These are phyloP conservation scores for Gardenia jasminoides DNA, from an alignment of 257 asterid genomes.

Conservation along the genomic window DNA sequence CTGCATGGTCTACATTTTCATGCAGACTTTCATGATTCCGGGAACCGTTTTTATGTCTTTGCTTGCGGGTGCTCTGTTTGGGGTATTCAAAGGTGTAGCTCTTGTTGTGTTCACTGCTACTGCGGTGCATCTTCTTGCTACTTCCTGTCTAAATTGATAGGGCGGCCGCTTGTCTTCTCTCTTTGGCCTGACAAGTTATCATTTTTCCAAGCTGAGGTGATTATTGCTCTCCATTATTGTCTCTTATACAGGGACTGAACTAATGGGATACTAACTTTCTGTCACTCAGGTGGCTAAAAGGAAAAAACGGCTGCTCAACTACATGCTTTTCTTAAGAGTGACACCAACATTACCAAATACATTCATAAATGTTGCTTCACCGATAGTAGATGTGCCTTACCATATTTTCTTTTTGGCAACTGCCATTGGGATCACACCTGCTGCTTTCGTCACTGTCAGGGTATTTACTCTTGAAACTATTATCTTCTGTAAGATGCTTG, in stretches of 20 bases:
- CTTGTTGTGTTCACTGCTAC: constrained; percentile 91
- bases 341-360: constrained; percentile 96
- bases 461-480: constrained; percentile 37
- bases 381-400: constrained; percentile 89
- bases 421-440: constrained; percentile 84
- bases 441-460: constrained; percentile 91
- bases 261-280: constrained; percentile 11
- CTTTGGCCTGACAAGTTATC: constrained; percentile 93
- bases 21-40: constrained; percentile 99
- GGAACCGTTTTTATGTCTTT: constrained; percentile 95
- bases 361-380: constrained; percentile 92
- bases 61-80: constrained; percentile 92
- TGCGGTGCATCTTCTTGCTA: constrained; percentile 93
- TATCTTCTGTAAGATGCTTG: not conserved
- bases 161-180: constrained; percentile 87
- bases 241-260: constrained; percentile 8
- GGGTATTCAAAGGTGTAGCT: constrained; percentile 83
- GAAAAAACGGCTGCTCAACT: constrained; percentile 67
- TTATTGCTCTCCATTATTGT: constrained; percentile 9
- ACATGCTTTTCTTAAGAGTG: constrained; percentile 93
- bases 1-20: constrained; percentile 82
- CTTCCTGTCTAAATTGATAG: constrained; percentile 78
- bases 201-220: constrained; percentile 86
- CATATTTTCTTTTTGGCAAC: constrained; percentile 87
- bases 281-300: constrained; percentile 71